Evolutionary conservation across 1,284 basidiomycete species (phyloP), one percentile per base, ranked within the genome.

Genomic region (Sporisorium sorghi): DNA sequence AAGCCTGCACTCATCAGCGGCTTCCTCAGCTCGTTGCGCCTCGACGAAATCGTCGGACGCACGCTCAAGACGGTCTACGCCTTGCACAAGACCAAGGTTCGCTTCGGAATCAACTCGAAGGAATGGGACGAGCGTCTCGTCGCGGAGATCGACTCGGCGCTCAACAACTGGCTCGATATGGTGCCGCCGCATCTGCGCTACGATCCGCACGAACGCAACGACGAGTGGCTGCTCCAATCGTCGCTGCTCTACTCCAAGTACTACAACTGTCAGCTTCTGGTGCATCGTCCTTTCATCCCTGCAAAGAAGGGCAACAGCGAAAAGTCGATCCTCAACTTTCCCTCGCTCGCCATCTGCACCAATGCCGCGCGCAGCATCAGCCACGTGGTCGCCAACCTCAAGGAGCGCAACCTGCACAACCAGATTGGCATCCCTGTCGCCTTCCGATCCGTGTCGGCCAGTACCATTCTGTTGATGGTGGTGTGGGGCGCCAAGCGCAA

Each of bases 201-300:
- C 65, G 60, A 75, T 40, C 72, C 79, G 14, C 58, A 76, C 50
- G 67, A 79, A 49, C 33, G 69, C 37, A 65, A 73, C 39, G 77
- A 78, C 24, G 70, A 71, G 32, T 65, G 69, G 57, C 70, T 82
- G 17, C 43, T 79, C 35, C 77, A 82, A 46, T 76, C 74, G 9
- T 74, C 72, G 8, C 39, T 69, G 10, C 58, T 82, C 5, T 73
- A 79, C 44, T 57, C 68, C 49, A 71, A 70, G 49, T 82, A 82
- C 49, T 82, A 82, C 69, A 66, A 67, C 44, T 74, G 61, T 32
- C 79, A 81, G 57, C 69, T 80, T 24, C 44, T 82, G 19, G 77
- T 80, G 14, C 80, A 82, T 40, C 68, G 80, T n/a, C 80, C 80
- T 3, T 82, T 79, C 64, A 78, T 82, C 46, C 64, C 73, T n/a